Percentiles rank a stretch among this genome's conserved stretches.
Conservation (phyloP, 169 alveolate genomes). For the Eimeria mitis region DNA sequence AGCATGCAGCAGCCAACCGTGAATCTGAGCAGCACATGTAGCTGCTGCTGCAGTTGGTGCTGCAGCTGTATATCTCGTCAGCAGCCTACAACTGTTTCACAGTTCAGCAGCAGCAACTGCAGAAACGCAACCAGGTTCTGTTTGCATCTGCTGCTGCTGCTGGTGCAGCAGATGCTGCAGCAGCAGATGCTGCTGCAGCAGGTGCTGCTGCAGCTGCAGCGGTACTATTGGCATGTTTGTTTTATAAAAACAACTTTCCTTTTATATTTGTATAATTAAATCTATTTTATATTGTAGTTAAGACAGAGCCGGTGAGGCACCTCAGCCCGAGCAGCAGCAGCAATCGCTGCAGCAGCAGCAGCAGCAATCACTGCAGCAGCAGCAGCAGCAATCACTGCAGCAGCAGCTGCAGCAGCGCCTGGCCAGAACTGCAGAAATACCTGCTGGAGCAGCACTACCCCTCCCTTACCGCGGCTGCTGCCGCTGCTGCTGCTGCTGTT, state of each 20-base stretch:
- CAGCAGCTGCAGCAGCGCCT: not conserved
- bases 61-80: not conserved
- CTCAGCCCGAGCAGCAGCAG: not conserved
- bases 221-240: not conserved
- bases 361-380: not conserved
- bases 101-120: not conserved
- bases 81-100: not conserved
- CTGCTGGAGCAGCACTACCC: not conserved
- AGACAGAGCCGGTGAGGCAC: not conserved
- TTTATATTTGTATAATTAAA: not conserved
- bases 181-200: not conserved
- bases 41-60: not conserved
- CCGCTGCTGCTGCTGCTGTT: not conserved
- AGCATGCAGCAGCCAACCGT: slow-evolving; percentile 2
- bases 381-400: not conserved
- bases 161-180: not conserved
- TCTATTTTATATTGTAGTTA: not conserved
- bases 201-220: not conserved
- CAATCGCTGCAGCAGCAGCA: not conserved
- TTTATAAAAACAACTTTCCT: not conserved
- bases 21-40: not conserved
- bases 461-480: not conserved
- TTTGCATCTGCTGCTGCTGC: not conserved
- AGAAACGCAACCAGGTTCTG: not conserved
- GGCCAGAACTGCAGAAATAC: not conserved